Base-by-base conservation (phyloP, 192 early-diverging fungal species). In the Backusella mclennaniae region DNA sequence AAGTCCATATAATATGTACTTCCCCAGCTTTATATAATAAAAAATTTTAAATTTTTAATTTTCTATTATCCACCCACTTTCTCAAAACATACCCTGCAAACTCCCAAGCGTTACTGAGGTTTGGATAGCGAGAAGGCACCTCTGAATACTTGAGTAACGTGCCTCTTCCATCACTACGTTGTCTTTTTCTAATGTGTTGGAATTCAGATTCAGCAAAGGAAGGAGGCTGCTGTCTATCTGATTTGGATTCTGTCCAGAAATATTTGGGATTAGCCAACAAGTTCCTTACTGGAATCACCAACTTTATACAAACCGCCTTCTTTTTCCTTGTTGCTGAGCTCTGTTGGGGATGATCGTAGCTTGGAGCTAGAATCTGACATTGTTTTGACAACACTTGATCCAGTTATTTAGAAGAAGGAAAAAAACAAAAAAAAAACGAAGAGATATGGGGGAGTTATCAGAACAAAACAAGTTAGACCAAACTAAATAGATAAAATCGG, bases 21-120 rank as follows among this genome's bases (percentile, higher is more conserved):
- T 35, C 84, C 84, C 80, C 81, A 85, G 9, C 79, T 80, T 26
- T 49, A 12, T 39, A 11, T 29, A 73, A 35, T 36, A 52, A 52
- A 15, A 35, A 36, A 75, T 11, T 75, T 29, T 46, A 15, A 44
- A 44, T 0, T 44, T 17, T 15, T 15, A 44, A 19, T 2, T 39
- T 12, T 39, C 11, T 7, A 39, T 2, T 11, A 12, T 39, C 3
- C 33, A 39, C 1, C 7, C 38, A 39, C 38, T 15, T 19, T 44
- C 15, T 15, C 12, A 33, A 33, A 33, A 44, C 38, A 26, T 80
- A 85, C 76, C 86, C 86, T 15, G 84, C 84, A 59, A 87, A 87
- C 31, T 87, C 86, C 86, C 86, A 87, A 15, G 75, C 66, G 52
- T 84, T 84, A 52, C 80, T 82, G 6, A 87, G 56, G 31, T 79